Conservation (phyloP, 2,329 filamentous ascomycete genomes). For the Fusarium torulosum region DNA sequence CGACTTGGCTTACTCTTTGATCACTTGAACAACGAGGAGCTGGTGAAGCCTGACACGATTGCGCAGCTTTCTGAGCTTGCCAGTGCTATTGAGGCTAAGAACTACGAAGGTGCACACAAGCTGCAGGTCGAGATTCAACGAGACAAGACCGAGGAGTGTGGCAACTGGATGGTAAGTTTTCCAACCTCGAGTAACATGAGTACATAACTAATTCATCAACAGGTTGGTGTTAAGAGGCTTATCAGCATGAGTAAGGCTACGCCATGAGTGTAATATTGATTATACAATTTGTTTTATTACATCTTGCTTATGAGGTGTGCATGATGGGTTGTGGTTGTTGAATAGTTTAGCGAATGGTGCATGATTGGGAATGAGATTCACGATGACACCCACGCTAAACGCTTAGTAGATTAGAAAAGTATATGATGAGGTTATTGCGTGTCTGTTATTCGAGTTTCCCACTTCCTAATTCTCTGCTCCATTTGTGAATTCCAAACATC, state of each 20-base stretch:
- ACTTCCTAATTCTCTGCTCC: background rate
- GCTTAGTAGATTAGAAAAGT: constrained; percentile 47
- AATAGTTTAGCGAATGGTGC: constrained; percentile 42
- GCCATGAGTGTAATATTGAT: constrained; percentile 57
- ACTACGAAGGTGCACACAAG: constrained; percentile 75
- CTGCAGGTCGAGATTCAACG: constrained; percentile 82
- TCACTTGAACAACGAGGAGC: constrained; percentile 94
- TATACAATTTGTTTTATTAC: constrained; percentile 35
- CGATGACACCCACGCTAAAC: constrained; percentile 45
- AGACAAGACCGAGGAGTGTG: constrained; percentile 83
- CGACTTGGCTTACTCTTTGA: constrained; percentile 94
- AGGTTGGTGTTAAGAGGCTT: constrained; percentile 82
- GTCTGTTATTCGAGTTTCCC: background rate
- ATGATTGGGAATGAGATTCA: constrained; percentile 42
- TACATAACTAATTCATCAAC: constrained; percentile 55
- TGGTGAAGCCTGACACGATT: constrained; percentile 84
- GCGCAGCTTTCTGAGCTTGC: constrained; percentile 74
- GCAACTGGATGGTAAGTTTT: constrained; percentile 83
- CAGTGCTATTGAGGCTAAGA: constrained; percentile 73
- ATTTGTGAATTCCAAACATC: background rate
- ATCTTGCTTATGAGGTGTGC: constrained; percentile 28
- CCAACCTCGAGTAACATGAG: background rate
- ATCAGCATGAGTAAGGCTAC: constrained; percentile 85
- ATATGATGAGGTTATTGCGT: constrained; percentile 38
- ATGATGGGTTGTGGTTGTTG: constrained; percentile 31